These are phyloP conservation scores for Flaveria bidentis DNA, from an alignment of 129 eudicot genomes.

Conservation along the genomic window DNA sequence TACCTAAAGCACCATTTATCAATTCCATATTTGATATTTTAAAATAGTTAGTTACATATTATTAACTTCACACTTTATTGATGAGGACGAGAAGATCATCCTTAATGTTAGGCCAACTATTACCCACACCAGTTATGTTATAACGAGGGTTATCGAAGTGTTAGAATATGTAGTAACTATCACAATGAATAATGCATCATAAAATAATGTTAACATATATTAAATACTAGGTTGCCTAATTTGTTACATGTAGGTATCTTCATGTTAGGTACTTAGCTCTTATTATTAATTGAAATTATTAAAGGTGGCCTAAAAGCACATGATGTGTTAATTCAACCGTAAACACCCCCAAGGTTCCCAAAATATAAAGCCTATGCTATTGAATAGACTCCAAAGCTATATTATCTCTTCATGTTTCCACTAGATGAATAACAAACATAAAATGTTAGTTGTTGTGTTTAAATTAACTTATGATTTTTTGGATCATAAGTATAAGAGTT, in stretches of 20 bases:
- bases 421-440: neutral
- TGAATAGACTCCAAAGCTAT: neutral
- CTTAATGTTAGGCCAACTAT: neutral
- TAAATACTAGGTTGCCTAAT: neutral
- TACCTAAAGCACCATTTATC: no score
- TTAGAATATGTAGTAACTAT: neutral
- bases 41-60: neutral
- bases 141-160: neutral
- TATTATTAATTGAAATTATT: neutral
- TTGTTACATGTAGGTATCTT: neutral
- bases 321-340: neutral
- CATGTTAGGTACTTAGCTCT: neutral
- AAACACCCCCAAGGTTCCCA: neutral
- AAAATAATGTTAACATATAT: neutral
- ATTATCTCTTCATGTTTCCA: neutral
- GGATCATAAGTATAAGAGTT: no score
- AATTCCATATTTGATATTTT: no score
- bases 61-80: neutral
- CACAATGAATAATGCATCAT: neutral
- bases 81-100: neutral
- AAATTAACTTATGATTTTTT: no score
- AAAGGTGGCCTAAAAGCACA: neutral
- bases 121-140: neutral
- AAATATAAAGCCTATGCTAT: neutral
- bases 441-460: neutral